phyloP scores from a whole-genome alignment of 208 protist species.

The Zelonia costaricensis region DNA sequence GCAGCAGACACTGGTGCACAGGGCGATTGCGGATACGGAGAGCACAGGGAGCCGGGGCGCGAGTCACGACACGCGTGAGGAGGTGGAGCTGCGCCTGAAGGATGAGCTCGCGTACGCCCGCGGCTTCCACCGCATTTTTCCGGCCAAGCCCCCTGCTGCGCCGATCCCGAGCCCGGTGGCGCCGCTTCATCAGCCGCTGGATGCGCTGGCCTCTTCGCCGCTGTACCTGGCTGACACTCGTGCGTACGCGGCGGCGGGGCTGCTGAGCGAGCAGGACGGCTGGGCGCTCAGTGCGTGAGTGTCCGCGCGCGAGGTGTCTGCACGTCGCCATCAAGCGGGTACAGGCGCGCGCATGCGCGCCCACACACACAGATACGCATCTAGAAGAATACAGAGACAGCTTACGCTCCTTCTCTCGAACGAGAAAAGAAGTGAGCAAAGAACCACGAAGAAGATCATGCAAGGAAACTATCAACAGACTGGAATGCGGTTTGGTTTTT shows the following conservation, averaged over 20 bases:
- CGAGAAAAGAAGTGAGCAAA: too few species aligned
- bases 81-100: conserved; percentile 52
- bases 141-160: conserved; percentile 22
- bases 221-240: conserved; percentile 19
- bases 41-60: background rate
- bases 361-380: too few species aligned
- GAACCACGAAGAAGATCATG: too few species aligned
- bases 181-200: conserved; percentile 18
- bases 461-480: too few species aligned
- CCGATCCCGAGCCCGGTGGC: too few species aligned
- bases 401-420: too few species aligned
- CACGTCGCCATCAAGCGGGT: too few species aligned
- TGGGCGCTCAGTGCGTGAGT: conserved; percentile 14
- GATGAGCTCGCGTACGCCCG: conserved; percentile 71
- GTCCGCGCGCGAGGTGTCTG: too few species aligned
- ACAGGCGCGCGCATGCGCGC: too few species aligned
- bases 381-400: too few species aligned
- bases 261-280: conserved; percentile 10
- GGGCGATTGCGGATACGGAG: background rate
- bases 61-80: conserved; percentile 13
- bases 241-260: conserved; percentile 3
- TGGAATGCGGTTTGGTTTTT: too few species aligned
- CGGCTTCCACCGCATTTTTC: conserved; percentile 86
- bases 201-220: conserved; percentile 2
- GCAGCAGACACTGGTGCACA: conserved; percentile 8